Percentiles rank a stretch among this genome's conserved stretches.
Evolutionary conservation across 73 alveolate species (phyloP).

Genomic region (Paramecium biaurelia): DNA sequence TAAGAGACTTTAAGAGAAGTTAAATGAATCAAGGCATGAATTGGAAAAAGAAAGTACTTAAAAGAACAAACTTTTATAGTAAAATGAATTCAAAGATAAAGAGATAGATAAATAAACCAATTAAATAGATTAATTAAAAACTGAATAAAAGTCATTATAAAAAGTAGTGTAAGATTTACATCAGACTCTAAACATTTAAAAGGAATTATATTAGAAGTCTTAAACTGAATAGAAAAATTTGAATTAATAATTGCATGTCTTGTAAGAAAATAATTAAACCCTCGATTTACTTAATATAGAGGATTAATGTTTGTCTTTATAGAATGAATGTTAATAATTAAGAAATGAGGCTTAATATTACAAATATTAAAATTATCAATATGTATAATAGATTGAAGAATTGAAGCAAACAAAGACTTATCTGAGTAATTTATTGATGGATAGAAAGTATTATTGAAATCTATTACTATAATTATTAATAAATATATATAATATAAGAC

Average conservation of each 20-base stretch:
- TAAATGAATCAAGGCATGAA: neutral
- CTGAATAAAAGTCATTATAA: neutral
- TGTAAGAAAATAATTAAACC: neutral
- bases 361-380: neutral
- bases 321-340: neutral
- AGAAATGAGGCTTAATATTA: neutral
- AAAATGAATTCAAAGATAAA: neutral
- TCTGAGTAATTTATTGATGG: slow-evolving; percentile 2
- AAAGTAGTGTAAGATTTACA: neutral
- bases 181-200: neutral
- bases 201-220: neutral
- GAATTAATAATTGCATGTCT: neutral
- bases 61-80: neutral
- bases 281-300: neutral
- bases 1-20: neutral
- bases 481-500: neutral
- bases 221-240: neutral
- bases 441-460: neutral
- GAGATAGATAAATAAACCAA: neutral
- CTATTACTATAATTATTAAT: neutral
- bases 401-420: neutral
- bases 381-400: neutral
- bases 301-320: neutral
- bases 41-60: neutral
- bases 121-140: neutral